A percentile compares a stretch with the other conserved stretches of the same genome.
Evolutionary conservation across 2,329 filamentous ascomycete genomes (phyloP).

Genomic region (Paecilomyces sp.): DNA sequence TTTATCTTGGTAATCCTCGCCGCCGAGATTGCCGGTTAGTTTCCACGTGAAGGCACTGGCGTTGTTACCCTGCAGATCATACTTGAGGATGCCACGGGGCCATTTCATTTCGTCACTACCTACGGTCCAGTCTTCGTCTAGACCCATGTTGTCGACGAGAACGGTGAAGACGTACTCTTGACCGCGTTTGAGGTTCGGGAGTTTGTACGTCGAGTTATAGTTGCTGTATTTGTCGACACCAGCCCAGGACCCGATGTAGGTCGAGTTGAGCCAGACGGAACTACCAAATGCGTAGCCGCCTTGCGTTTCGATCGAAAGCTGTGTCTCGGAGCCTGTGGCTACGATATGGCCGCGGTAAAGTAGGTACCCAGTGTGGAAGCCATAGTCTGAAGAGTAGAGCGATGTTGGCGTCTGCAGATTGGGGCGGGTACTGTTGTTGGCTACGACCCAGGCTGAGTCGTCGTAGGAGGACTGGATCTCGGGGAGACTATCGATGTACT

Average conservation of each 20-base stretch:
- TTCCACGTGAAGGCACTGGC: slow-evolving; percentile 43
- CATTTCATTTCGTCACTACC: slow-evolving; percentile 54
- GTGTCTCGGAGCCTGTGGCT: slow-evolving; percentile 53
- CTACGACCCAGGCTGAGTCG: slow-evolving; percentile 59
- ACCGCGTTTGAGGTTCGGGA: slow-evolving; percentile 48
- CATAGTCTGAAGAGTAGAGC: slow-evolving; percentile 66
- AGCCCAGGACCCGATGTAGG: slow-evolving; percentile 57
- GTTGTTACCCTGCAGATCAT: slow-evolving; percentile 32
- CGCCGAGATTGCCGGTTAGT: slow-evolving; percentile 52
- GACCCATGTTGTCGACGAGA: slow-evolving; percentile 65
- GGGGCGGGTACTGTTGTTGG: slow-evolving; percentile 45
- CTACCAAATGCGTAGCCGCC: slow-evolving; percentile 63
- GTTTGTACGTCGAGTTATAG: slow-evolving; percentile 50
- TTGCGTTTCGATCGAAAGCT: slow-evolving; percentile 52
- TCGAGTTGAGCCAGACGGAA: slow-evolving; percentile 58
- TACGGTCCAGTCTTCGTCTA: slow-evolving; percentile 59
- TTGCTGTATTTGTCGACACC: slow-evolving; percentile 47
- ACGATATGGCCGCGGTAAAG: slow-evolving; percentile 65
- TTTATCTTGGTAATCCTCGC: slow-evolving; percentile 47
- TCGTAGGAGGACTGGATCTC: slow-evolving; percentile 60
- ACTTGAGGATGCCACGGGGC: slow-evolving; percentile 49
- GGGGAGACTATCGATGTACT: slow-evolving; percentile 62
- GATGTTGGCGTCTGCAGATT: slow-evolving; percentile 55
- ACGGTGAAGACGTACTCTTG: slow-evolving; percentile 58
- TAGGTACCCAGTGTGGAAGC: slow-evolving; percentile 62